Percentiles rank a stretch among this genome's conserved stretches.
phyloP scores from a whole-genome alignment of 768 basidiomycete species.

The Termitomyces sp. region DNA sequence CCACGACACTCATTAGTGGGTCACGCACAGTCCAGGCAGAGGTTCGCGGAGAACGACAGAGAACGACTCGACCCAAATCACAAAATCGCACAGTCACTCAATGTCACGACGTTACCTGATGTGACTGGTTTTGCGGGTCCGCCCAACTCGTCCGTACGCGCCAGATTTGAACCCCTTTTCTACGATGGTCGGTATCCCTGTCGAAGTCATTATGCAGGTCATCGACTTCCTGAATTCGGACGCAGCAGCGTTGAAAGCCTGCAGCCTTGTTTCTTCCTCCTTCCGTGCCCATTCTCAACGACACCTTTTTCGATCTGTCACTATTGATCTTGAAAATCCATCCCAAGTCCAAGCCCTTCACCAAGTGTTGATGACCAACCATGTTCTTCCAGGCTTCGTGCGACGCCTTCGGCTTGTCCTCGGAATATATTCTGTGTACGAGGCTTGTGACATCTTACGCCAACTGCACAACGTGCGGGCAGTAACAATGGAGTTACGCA shows the following conservation, averaged over 20 bases:
- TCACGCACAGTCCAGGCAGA: no score
- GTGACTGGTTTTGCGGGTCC: no score
- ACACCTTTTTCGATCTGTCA: not conserved
- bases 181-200: not conserved
- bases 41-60: no score
- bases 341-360: not conserved
- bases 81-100: no score
- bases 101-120: no score
- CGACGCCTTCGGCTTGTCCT: not conserved
- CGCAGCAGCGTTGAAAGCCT: not conserved
- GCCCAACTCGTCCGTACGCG: no score
- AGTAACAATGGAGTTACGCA: not conserved
- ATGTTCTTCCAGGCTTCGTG: not conserved
- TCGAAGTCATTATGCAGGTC: not conserved
- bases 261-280: not conserved
- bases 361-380: not conserved
- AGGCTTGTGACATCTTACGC: not conserved
- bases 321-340: not conserved
- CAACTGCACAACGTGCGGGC: not conserved
- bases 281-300: not conserved
- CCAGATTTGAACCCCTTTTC: no score
- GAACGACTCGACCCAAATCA: no score
- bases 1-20: no score
- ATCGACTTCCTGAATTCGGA: not conserved
- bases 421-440: not conserved